Percentiles rank a stretch among this genome's conserved stretches.
phyloP scores from a whole-genome alignment of 2,329 filamentous ascomycete species.

The Camillea tinctor region DNA sequence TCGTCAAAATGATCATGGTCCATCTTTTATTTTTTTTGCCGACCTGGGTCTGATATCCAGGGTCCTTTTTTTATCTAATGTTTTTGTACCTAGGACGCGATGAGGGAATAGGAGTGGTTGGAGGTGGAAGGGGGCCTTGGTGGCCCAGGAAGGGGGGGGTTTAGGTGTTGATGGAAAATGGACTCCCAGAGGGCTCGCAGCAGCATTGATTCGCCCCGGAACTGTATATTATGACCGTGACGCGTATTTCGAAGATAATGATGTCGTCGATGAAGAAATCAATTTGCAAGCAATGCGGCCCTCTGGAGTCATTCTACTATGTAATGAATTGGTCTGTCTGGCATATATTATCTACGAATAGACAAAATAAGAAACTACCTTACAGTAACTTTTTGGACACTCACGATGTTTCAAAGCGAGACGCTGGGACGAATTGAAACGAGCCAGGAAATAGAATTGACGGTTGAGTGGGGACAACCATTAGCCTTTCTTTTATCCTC shows the following conservation, averaged over 20 bases:
- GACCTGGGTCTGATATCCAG: slow-evolving; percentile 31
- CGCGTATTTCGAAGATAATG: slow-evolving; percentile 23
- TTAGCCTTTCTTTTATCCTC: neutral
- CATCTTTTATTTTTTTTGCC: slow-evolving; percentile 37
- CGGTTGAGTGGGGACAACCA: neutral
- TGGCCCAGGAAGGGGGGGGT: slow-evolving; percentile 17
- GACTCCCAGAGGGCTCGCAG: slow-evolving; percentile 22
- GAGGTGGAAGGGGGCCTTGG: slow-evolving; percentile 22
- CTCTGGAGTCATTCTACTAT: slow-evolving; percentile 23
- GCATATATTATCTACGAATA: slow-evolving; percentile 32
- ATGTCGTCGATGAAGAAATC: slow-evolving; percentile 13
- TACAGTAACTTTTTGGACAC: neutral
- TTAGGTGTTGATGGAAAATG: slow-evolving; percentile 20
- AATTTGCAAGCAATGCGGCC: slow-evolving; percentile 11
- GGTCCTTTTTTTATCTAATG: slow-evolving; percentile 33
- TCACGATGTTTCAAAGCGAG: neutral
- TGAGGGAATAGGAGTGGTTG: slow-evolving; percentile 17
- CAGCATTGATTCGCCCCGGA: slow-evolving; percentile 18
- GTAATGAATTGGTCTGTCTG: slow-evolving; percentile 24
- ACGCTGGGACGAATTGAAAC: neutral
- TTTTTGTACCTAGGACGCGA: slow-evolving; percentile 22
- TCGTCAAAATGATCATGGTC: slow-evolving; percentile 26
- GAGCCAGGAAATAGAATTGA: neutral
- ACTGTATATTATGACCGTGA: slow-evolving; percentile 30
- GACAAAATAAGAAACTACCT: slow-evolving; percentile 16